Percentiles rank a stretch among this genome's conserved stretches.
These are phyloP conservation scores for Cryptococcus floricola DNA, from an alignment of 1,284 basidiomycete genomes.

Conservation along the genomic window DNA sequence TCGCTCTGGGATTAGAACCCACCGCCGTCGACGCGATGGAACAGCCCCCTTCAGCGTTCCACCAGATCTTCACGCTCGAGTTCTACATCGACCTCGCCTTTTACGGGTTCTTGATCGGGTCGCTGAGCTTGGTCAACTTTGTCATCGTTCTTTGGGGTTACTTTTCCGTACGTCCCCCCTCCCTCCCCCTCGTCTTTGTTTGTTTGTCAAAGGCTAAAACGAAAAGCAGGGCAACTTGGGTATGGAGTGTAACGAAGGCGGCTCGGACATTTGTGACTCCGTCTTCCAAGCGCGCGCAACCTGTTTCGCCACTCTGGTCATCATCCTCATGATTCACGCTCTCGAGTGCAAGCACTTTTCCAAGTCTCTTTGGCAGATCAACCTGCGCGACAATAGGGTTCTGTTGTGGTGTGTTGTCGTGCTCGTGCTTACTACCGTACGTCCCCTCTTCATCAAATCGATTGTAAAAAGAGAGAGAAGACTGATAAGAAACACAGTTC, in stretches of 20 bases:
- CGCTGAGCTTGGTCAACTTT: constrained; percentile 56
- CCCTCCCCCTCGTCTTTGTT: too few species aligned
- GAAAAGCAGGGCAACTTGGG: constrained; percentile 53
- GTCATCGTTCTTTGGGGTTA: constrained; percentile 58
- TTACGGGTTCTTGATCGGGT: constrained; percentile 64
- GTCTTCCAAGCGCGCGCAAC: constrained; percentile 59
- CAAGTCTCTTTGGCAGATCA: constrained; percentile 51
- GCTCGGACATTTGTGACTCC: constrained; percentile 23
- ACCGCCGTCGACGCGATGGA: constrained; percentile 60
- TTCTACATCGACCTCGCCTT: constrained; percentile 58
- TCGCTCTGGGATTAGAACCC: constrained; percentile 60
- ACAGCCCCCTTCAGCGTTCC: constrained; percentile 54
- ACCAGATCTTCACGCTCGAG: constrained; percentile 56
- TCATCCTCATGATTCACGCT: constrained; percentile 51
- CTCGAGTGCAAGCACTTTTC: constrained; percentile 50
- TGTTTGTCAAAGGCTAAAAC: not conserved
- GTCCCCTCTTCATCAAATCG: not conserved
- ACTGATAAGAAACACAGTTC: constrained; percentile 22
- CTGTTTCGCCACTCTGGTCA: constrained; percentile 56
- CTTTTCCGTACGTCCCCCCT: constrained; percentile 19
- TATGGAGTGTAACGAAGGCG: constrained; percentile 54
- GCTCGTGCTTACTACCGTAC: constrained; percentile 35
- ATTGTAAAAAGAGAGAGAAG: not conserved
- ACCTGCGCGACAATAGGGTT: constrained; percentile 56
- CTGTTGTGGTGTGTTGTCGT: constrained; percentile 54